Evolutionary conservation across 2,329 filamentous ascomycete genomes (phyloP).

Genomic region (Penicillium sp.): DNA sequence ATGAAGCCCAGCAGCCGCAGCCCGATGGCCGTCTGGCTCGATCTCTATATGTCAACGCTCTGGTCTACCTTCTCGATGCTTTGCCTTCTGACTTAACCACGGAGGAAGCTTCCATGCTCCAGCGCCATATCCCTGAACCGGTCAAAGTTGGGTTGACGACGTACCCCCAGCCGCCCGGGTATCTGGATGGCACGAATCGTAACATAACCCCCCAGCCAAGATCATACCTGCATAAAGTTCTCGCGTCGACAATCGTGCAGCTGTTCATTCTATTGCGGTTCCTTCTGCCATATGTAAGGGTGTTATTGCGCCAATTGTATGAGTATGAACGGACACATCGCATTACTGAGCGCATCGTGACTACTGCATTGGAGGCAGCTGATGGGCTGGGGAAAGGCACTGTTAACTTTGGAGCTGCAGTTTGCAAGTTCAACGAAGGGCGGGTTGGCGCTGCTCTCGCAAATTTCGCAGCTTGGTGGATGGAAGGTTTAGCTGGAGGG

Average conservation of each 20-base stretch:
- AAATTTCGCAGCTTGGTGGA: constrained; percentile 58
- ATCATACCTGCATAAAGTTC: constrained; percentile 58
- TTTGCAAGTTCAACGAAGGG: constrained; percentile 63
- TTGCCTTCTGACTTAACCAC: constrained; percentile 30
- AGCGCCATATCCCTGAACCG: constrained; percentile 25
- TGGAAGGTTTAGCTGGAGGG: constrained; percentile 63
- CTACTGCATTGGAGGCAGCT: constrained; percentile 51
- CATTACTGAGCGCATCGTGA: constrained; percentile 58
- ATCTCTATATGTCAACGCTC: constrained; percentile 35
- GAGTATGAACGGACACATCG: constrained; percentile 65
- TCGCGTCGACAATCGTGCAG: constrained; percentile 57
- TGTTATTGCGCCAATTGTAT: constrained; percentile 54
- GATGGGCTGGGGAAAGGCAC: constrained; percentile 54
- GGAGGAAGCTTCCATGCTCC: constrained; percentile 31
- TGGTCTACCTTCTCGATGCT: constrained; percentile 40
- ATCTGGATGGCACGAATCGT: background rate
- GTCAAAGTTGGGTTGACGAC: constrained; percentile 17
- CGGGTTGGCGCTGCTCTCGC: constrained; percentile 59
- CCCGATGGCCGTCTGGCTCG: constrained; percentile 33
- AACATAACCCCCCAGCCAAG: constrained; percentile 1
- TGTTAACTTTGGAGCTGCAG: constrained; percentile 52
- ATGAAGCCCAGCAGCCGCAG: constrained; percentile 33
- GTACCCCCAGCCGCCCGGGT: background rate
- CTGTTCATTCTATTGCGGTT: constrained; percentile 60
- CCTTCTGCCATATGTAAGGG: constrained; percentile 59